Base-by-base conservation (phyloP, 768 basidiomycete species). In the Boletus sp. region DNA sequence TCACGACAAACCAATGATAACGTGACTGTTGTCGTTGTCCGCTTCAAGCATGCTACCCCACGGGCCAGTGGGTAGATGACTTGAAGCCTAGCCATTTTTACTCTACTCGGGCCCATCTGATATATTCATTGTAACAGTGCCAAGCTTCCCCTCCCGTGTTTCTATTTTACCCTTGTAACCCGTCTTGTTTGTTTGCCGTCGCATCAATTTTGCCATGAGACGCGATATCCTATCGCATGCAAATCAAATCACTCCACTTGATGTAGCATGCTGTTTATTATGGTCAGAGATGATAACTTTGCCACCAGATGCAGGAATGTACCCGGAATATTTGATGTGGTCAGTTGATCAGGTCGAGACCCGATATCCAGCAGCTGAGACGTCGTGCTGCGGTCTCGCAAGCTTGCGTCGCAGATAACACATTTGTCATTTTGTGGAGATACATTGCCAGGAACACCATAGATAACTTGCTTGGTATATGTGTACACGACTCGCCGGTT, bases 1-100 rank as follows among this genome's bases (percentile, higher is more conserved):
- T 76, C 81, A 15, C 84, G 89, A 66, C 95, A 93, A 72, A 94
- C 94, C 15, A 90, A 88, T 39, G 97, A 99, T 71, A 99, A 99
- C 72, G 85, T 98, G 47, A 95, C 91, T 34, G 88, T 93, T 29
- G 70, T 98, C 51, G 91, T 98, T 50, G 80, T 98, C 32, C 84
- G 91, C 46, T 90, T 96, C 77, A 86, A 85, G 65, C 72, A 42
- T 23, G 14, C 30, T 30, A 17, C 47, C 21, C 50, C 52, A n/a
- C 50, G 34, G n/a, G 37, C 58, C 14, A 58, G 55, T 56, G 58
- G 50, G 43, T 58, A 60, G 44, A 58, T 15, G 25, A 37, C 10
- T 30, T 32, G 42, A 38, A 49, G 38, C 34, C 19, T 29, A 14
- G 23, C 41, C 32, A 9, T 40, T 34, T 38, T 34, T 53, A 46